A percentile compares a stretch with the other conserved stretches of the same genome.
Conservation (phyloP, 31 red algal species). For the Bonnemaisonia californica region DNA sequence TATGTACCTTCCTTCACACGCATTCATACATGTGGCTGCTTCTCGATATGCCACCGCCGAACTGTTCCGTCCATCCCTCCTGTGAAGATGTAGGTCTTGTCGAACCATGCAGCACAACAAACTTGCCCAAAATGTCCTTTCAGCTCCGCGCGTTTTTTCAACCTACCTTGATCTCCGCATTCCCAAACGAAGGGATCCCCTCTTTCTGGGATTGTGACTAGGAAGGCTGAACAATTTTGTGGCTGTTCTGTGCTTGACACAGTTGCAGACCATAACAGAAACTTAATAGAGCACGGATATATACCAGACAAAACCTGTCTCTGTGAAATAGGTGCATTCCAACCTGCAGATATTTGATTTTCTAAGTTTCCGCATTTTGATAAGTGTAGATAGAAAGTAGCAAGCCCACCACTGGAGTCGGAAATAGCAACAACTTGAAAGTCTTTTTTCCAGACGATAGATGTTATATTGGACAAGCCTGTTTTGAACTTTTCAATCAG, state of each 20-base stretch:
- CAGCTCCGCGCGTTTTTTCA: neutral
- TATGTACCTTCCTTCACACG: too few species aligned
- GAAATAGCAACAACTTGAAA: neutral
- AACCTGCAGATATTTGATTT: too few species aligned
- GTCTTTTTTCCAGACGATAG: neutral
- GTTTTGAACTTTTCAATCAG: neutral
- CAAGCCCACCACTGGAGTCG: neutral
- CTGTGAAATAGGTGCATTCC: too few species aligned
- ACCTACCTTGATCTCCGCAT: neutral
- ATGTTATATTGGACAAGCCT: neutral
- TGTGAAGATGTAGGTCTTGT: neutral
- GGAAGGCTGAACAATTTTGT: neutral
- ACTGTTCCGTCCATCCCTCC: slow-evolving; percentile 14
- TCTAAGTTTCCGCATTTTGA: neutral
- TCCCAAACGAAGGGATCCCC: neutral
- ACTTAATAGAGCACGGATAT: neutral
- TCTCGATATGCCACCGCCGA: slow-evolving; percentile 9
- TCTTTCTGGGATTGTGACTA: neutral
- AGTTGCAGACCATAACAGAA: neutral
- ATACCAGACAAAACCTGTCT: neutral
- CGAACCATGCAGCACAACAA: neutral
- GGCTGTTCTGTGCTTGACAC: neutral
- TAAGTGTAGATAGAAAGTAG: neutral
- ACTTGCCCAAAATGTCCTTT: neutral
- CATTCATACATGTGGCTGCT: slow-evolving; percentile 3